Percentiles rank a stretch among this genome's conserved stretches.
Evolutionary conservation across 73 alveolate species (phyloP).

Genomic region (Diophrys sp.): DNA sequence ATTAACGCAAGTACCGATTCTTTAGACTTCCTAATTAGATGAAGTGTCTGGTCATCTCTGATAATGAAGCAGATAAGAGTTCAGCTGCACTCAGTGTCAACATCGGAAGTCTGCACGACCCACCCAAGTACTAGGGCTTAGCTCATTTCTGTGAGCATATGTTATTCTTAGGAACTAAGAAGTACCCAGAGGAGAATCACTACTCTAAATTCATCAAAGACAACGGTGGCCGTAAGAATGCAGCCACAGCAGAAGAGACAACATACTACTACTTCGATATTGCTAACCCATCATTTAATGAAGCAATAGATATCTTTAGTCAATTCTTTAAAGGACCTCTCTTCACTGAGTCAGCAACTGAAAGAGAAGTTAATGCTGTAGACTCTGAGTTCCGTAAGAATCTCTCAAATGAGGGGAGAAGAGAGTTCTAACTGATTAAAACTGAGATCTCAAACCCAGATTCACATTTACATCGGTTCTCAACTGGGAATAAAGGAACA

Average conservation of each 20-base stretch:
- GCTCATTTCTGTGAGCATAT: conserved; percentile 97
- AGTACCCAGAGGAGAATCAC: conserved; percentile 84
- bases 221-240: conserved; percentile 94
- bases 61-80: conserved; percentile 5
- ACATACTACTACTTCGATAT: conserved; percentile 84
- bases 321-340: conserved; percentile 76
- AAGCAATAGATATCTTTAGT: conserved; percentile 87
- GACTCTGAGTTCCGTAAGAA: conserved; percentile 79
- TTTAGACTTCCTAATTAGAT: conserved; percentile 35
- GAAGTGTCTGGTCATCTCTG: conserved; percentile 3
- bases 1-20: conserved; percentile 35
- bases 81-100: conserved; percentile 47
- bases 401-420: conserved; percentile 74
- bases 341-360: conserved; percentile 63
- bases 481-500: conserved; percentile 55
- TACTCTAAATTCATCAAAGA: conserved; percentile 76
- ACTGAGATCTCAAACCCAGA: conserved; percentile 52
- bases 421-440: conserved; percentile 40
- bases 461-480: conserved; percentile 57
- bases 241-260: conserved; percentile 81
- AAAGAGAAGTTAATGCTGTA: conserved; percentile 95
- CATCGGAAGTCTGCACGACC: conserved; percentile 73
- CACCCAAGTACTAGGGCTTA: conserved; percentile 73
- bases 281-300: conserved; percentile 75
- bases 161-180: conserved; percentile 96